Base-by-base conservation (phyloP, 2,329 filamentous ascomycete genomes). In the Sphaceloma murrayae region DNA sequence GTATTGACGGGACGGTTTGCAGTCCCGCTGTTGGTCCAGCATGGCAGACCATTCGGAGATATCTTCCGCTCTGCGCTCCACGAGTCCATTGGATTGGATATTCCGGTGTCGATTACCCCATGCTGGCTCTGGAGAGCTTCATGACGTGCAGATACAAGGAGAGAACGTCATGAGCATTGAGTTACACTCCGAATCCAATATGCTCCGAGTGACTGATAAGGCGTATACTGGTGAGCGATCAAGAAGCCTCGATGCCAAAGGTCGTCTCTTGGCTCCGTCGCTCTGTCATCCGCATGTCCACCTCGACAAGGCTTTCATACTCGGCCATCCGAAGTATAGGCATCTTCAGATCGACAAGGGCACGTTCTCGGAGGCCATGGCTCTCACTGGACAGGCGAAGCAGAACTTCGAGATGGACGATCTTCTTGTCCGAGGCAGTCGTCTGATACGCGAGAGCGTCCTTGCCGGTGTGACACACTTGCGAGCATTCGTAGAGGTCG, bases 201-300 rank as follows among this genome's bases (percentile, higher is more conserved):
- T 29, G 16, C 11, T n/a, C n/a, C n/a, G n/a, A n/a, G n/a, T n/a
- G n/a, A n/a, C n/a, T n/a, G n/a, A n/a, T n/a, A n/a, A n/a, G n/a
- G n/a, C n/a, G n/a, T n/a, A n/a, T n/a, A n/a, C n/a, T n/a, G n/a
- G n/a, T n/a, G n/a, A n/a, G 13, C 21, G 9, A 8, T 11, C 16
- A 8, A 51, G 53, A 44, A 52, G 2, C 4, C 58, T 76, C 39
- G 52, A 70, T 49, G 65, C 60, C 13, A 45, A 52, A 16, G 59
- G 58, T 38, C 57, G 64, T 18, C 59, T 76, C 1, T 52, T 75
- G 8, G 61, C 65, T 14, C 75, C 77, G 3, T 68, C 72, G 6
- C 68, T 85, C 2, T 83, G 79, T 51, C 82, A 85, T 55, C 79
- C 81, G 5, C 81, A 85, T 52, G 74, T 85, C 40, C 82, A 85